phyloP scores from a whole-genome alignment of 2,329 filamentous ascomycete species.

The Trichophyton simii region DNA sequence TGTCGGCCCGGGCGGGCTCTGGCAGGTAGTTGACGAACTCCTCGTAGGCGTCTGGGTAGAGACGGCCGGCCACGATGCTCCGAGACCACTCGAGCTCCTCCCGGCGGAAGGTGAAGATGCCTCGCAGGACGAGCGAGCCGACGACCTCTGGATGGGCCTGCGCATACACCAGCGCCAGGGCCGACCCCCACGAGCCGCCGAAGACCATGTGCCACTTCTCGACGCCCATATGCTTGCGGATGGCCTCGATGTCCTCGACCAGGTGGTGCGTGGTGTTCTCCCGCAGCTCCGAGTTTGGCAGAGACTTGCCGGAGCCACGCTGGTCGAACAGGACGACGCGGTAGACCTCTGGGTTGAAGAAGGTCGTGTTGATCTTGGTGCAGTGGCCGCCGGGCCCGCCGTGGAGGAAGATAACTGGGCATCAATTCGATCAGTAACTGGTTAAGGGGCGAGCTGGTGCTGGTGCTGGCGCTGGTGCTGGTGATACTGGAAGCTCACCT shows the following conservation, averaged over 20 bases:
- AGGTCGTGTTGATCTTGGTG: slow-evolving; percentile 26
- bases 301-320: slow-evolving; percentile 35
- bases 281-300: slow-evolving; percentile 28
- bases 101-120: slow-evolving; percentile 30
- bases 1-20: slow-evolving; percentile 26
- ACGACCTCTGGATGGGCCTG: slow-evolving; percentile 31
- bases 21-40: slow-evolving; percentile 26
- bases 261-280: slow-evolving; percentile 34
- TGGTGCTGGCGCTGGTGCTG: too few relatives aligned
- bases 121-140: slow-evolving; percentile 31
- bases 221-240: slow-evolving; percentile 32
- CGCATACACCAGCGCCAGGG: slow-evolving; percentile 34
- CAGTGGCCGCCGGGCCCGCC: slow-evolving; percentile 34
- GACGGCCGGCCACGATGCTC: slow-evolving; percentile 19
- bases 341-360: slow-evolving; percentile 35
- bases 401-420: slow-evolving; percentile 32
- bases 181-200: slow-evolving; percentile 22
- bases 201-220: slow-evolving; percentile 36
- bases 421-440: neutral
- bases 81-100: slow-evolving; percentile 29
- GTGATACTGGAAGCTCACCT: slow-evolving; percentile 16
- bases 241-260: slow-evolving; percentile 34
- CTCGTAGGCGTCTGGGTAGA: slow-evolving; percentile 32
- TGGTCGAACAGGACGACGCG: slow-evolving; percentile 38
- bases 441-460: too few relatives aligned